Base-by-base conservation (phyloP, 768 basidiomycete genomes). In the Melanogaster broomeanus region DNA sequence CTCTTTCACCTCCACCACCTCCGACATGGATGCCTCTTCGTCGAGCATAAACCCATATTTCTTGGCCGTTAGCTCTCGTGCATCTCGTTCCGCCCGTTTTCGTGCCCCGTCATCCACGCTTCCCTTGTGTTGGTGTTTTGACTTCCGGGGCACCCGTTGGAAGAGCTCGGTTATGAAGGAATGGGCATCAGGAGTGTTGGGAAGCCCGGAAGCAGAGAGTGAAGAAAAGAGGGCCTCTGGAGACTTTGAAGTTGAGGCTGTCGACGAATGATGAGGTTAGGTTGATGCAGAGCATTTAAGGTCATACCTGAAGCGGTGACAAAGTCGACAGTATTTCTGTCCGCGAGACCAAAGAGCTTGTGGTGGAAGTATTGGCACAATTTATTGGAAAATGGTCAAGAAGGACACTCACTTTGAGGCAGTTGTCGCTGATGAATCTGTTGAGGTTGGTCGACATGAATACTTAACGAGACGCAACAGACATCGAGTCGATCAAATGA, bases 21-120 rank as follows among this genome's bases (percentile, higher is more conserved):
- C 75, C 34, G 72, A 59, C 15, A 66, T 63, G 9, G 72, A 74
- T 15, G 90, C 87, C 38, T 93, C 87, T 41, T 97, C 93, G 28
- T 96, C 93, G n/a, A 93, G 73, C 25, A 98, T 64, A 52, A 93
- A 82, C 13, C 83, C 83, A 64, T 90, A 98, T 57, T 84, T 86
- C 59, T 88, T 88, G 2, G 84, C 77, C 34, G 77, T 77, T 9
- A 90, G 70, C 5, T 79, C 78, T 60, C 86, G 86, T 9, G 87
- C 75, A 47, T 91, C 88, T 61, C 84, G 88, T 62, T 92, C 90
- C 0, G 84, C 82, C 62, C 86, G 86, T 63, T 77, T 84, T 46
- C 84, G 77, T 10, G 81, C 64, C 45, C 72, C 71, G 42, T 74
- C 67, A 42, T 68, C 61, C 19, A 74, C 72, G 11, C 69, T 60